Conservation (phyloP, 176 grass and related monocot genomes). For the Oropetium thomaeum region DNA sequence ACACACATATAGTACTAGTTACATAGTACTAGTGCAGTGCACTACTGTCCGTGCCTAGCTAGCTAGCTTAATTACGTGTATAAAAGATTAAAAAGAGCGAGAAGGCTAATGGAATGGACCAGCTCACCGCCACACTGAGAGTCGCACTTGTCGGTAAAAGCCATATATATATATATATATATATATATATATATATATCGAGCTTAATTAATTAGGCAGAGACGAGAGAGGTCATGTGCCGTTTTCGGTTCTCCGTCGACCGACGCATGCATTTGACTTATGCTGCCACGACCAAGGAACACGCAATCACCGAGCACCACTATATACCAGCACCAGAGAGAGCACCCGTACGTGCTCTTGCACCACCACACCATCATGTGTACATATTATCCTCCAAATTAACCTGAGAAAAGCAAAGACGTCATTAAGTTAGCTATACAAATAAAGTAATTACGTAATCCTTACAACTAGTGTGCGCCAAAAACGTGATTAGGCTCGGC, state of each 20-base stretch:
- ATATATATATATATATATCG: no score
- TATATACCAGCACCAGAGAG: no score
- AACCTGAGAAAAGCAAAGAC: not conserved
- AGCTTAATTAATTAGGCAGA: not conserved
- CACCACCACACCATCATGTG: not conserved
- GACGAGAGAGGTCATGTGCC: not conserved
- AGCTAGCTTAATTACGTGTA: not conserved
- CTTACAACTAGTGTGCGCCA: not conserved
- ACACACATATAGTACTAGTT: no score
- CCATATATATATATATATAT: no score
- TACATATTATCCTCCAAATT: not conserved
- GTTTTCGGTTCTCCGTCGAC: not conserved
- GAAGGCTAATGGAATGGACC: slow-evolving; percentile 2
- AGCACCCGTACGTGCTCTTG: no score
- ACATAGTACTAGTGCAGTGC: no score
- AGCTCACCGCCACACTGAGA: not conserved
- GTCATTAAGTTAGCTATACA: no score
- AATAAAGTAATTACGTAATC: not conserved
- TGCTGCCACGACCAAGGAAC: no score
- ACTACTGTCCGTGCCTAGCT: no score
- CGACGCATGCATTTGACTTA: not conserved
- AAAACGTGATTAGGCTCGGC: not conserved
- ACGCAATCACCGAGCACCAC: not conserved
- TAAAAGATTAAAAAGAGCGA: no score
- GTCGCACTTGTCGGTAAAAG: slow-evolving; percentile 4